Conservation (phyloP, 1,284 basidiomycete species). For the Rhodotorula sp. region DNA sequence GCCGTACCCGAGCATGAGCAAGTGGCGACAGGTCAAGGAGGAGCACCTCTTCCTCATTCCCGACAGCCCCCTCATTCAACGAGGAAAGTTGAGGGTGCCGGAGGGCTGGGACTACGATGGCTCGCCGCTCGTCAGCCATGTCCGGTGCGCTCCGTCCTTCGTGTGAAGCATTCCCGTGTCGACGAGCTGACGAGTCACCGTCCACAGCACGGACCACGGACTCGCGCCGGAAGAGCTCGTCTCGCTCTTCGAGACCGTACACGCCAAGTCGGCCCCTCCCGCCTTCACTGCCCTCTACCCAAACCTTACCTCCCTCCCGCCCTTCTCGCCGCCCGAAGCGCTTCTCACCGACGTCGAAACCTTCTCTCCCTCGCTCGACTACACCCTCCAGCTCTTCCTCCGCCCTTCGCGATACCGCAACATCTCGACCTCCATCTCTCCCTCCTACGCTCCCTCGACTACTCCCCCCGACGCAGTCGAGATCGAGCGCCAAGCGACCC, state of each 20-base stretch:
- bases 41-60: conserved; percentile 4
- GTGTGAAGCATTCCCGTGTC: accelerated
- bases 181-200: background rate
- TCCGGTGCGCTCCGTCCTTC: background rate
- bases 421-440: conserved; percentile 5
- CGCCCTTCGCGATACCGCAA: background rate
- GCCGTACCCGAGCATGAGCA: background rate
- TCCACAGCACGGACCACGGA: conserved; percentile 10
- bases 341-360: conserved; percentile 8
- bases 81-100: background rate
- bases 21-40: conserved; percentile 8
- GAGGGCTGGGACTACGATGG: background rate
- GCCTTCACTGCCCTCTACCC: background rate
- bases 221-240: conserved; percentile 5
- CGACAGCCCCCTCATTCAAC: background rate
- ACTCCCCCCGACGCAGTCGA: conserved; percentile 1
- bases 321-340: background rate
- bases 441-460: background rate
- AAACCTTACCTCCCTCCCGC: background rate
- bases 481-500: background rate
- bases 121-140: conserved; percentile 4
- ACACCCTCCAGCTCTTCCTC: conserved; percentile 10
- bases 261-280: background rate
- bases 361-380: background rate
- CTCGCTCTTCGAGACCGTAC: background rate